Evolutionary conservation across 2,329 filamentous ascomycete genomes (phyloP).

Genomic region (Diaporthe sp.): DNA sequence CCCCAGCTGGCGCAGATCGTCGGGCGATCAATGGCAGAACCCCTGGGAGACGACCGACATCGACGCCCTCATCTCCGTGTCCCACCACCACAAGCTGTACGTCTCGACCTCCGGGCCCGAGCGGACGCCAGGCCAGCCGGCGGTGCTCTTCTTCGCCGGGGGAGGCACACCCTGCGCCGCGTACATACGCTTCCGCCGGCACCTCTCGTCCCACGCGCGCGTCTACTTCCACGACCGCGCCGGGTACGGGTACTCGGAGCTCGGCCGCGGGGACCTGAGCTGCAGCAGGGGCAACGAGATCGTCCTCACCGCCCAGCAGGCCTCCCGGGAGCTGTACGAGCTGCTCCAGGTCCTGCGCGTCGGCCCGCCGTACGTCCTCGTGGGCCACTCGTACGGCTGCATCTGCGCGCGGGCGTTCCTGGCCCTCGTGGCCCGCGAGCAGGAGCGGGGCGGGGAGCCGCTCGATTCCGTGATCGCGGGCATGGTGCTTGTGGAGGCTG

Average conservation of each 20-base stretch:
- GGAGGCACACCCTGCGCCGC: constrained; percentile 9
- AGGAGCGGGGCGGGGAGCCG: background rate
- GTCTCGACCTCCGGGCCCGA: background rate
- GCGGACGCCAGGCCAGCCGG: background rate
- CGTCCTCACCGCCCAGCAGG: constrained; percentile 6
- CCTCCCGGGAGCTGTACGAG: background rate
- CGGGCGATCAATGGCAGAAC: background rate
- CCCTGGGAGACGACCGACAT: constrained; percentile 18
- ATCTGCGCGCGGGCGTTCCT: constrained; percentile 20
- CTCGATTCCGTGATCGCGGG: background rate
- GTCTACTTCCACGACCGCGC: constrained; percentile 19
- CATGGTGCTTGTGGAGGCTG: constrained; percentile 15
- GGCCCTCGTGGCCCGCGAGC: background rate
- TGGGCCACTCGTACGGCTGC: constrained; percentile 12
- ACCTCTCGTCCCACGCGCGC: background rate
- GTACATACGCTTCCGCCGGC: constrained; percentile 3
- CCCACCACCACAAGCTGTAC: constrained; percentile 12
- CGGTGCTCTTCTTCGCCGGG: constrained; percentile 14
- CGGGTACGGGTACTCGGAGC: constrained; percentile 5
- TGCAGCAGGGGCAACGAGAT: constrained; percentile 6
- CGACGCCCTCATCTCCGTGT: constrained; percentile 20
- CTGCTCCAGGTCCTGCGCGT: constrained; percentile 3
- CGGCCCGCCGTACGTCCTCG: background rate
- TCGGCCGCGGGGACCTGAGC: background rate
- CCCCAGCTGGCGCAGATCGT: constrained; percentile 2